Evolutionary conservation across 148 eudicot species (phyloP).

Genomic region (Oxyria digyna): DNA sequence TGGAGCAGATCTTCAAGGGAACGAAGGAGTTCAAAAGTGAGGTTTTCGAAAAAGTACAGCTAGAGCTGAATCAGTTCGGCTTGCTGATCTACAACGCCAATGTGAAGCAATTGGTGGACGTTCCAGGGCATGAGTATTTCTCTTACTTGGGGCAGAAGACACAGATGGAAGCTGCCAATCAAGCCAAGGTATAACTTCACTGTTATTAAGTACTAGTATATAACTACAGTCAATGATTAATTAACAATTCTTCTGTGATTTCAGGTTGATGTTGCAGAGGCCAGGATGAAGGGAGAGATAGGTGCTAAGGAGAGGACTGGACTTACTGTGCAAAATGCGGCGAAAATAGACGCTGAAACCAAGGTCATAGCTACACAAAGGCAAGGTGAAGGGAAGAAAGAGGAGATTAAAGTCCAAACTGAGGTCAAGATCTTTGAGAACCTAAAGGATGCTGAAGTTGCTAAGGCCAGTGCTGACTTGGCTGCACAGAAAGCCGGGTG

Average conservation of each 20-base stretch:
- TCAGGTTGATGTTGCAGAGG: conserved; percentile 37
- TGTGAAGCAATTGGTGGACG: conserved; percentile 41
- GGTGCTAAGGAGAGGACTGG: conserved; percentile 35
- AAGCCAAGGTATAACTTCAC: conserved; percentile 22
- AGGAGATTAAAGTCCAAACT: conserved; percentile 25
- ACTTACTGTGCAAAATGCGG: conserved; percentile 32
- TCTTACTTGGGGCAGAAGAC: conserved; percentile 48
- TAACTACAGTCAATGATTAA: neutral
- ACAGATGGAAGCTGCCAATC: conserved; percentile 49
- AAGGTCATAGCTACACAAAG: conserved; percentile 26
- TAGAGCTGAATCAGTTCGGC: conserved; percentile 39
- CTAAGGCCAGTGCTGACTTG: conserved; percentile 30
- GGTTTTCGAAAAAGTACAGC: conserved; percentile 31
- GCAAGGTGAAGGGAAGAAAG: conserved; percentile 29
- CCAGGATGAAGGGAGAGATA: conserved; percentile 34
- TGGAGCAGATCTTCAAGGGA: conserved; percentile 42
- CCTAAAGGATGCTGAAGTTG: conserved; percentile 39
- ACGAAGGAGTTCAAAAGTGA: conserved; percentile 32
- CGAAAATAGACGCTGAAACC: conserved; percentile 41
- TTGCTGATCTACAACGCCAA: conserved; percentile 40
- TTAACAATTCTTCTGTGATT: neutral
- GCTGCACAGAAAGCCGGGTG: conserved; percentile 33
- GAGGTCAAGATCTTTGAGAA: conserved; percentile 37
- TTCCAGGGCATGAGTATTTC: conserved; percentile 46
- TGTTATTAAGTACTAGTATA: neutral